Evolutionary conservation across 2,329 filamentous ascomycete genomes (phyloP), one percentile per base, ranked within the genome.

Genomic region (Botryotinia convoluta): DNA sequence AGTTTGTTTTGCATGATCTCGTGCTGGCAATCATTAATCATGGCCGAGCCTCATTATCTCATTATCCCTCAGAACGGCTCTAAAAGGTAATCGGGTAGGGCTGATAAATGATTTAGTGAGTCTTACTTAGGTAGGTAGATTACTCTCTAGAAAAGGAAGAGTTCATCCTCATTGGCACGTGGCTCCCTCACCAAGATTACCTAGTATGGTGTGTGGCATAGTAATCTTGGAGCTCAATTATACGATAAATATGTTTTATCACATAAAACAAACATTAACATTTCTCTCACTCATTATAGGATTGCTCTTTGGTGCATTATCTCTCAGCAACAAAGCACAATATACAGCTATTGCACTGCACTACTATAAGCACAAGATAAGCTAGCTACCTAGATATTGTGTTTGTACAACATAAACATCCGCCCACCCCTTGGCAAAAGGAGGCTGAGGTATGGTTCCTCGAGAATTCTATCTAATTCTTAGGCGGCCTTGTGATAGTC

Each of bases 391-490:
- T n/a, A 54, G 48, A 20, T 54, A 29, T 39, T 69, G 35, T 69
- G 32, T 37, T 69, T 35, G 20, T 32, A 32, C 22, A 59, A n/a
- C 51, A 37, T 29, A 22, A 61, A 62, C 7, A 44, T 70, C 44
- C 37, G 54, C 39, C 68, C 54, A n/a, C 39, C 35, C 22, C 68
- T 70, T 70, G 68, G 54, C 54, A 62, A 32, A 32, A 61, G 68
- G 39, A 61, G 68, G 54, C 68, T 60, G 68, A 70, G 54, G 37
- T 60, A 39, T 39, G 18, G 10, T 32, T 9, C 4, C 57, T 44
- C n/a, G 12, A 9, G 39, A 44, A 44, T 44, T 69, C 20, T 44
- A n/a, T 69, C 45, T 14, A 20, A n/a, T 20, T 29, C 29, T 20
- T 20, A 22, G n/a, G 8, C 39, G n/a, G 16, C 39, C 37, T 29